Base-by-base conservation (phyloP, 2,329 filamentous ascomycete species). In the Fusarium mangiferae region DNA sequence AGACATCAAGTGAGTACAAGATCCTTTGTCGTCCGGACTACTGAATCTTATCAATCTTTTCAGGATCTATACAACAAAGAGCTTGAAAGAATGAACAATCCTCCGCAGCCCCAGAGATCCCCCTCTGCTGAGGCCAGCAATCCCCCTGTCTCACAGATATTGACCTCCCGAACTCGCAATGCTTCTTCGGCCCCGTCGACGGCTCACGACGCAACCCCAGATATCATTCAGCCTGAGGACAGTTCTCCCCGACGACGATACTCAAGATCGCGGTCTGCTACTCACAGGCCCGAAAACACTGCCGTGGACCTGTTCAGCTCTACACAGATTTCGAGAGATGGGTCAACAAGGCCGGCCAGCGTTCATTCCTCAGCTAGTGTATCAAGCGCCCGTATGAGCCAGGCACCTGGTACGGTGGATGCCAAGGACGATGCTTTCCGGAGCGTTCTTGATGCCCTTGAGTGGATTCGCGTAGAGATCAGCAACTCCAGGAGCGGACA, bases 1-100 rank as follows among this genome's bases (percentile, higher is more conserved):
- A 77, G 82, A 69, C 81, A 84, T 68, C 79, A 80, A 9, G 87
- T 88, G 80, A 70, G 83, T 45, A 39, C 24, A 28, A 35, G 18
- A 42, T 12, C 13, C 13, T 22, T 60, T 18, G n/a, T 33, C 48
- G 22, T 39, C 26, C 45, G n/a, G 42, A 6, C 13, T 33, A 20
- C 36, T 35, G 14, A 41, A 35, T 33, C 48, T 63, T 44, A 68
- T 69, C 62, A 22, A 58, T 52, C 20, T 35, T 30, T 17, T 39
- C n/a, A 83, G 81, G 76, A 78, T 35, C 64, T 79, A 9, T 72
- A 77, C 22, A 56, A 74, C 20, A 76, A 79, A 59, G 73, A 75
- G 42, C 64, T 73, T 28, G 62, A 77, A 18, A 63, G 70, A 20
- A 54, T 69, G 22, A 70, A 62, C 18, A 80, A 79, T 22, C 76